Evolutionary conservation across 495 filamentous ascomycete genomes (phyloP), one percentile per base, ranked within the genome.

Genomic region (Coniosporium apollinis): DNA sequence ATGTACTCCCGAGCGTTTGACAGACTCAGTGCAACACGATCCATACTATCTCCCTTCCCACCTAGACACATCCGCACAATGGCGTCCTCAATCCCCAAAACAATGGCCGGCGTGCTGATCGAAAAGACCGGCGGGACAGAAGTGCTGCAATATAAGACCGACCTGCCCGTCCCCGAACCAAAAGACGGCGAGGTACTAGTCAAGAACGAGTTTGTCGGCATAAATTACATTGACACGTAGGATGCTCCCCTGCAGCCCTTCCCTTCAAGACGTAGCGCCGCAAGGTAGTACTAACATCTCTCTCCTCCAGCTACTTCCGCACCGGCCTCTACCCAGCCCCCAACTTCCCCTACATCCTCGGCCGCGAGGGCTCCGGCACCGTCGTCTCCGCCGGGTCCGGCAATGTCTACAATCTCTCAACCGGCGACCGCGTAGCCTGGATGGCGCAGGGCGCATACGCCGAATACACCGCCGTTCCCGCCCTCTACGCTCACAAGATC

Each of bases 221-320:
- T 96, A 36, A 94, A 96, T 57, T 96, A 74, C 58, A 93, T 94
- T 52, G 78, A 82, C 49, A 81, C 66, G 68, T 75, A 60, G 36
- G 60, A 39, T 31, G 10, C 17, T 17, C 24, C 16, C 24, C 28
- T 25, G 17, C 30, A 21, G 33, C 24, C 30, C 30, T 28, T 4
- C 28, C 30, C 20, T 24, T 28, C 28, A n/a, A 25, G 14, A 22
- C 15, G 18, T 39, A 4, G 4, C 26, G 0, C 11, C 10, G 11
- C 16, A 19, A 19, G 19, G 15, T 8, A 16, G 28, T 18, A 26
- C 28, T 31, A 35, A 19, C 39, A 22, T 41, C 44, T 28, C 22
- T 21, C 15, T 35, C 13, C 19, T 13, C 28, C 44, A 80, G 78
- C 28, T 94, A 96, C 57, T 92, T 86, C 73, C 83, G 87, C 45